These are phyloP conservation scores for Luffa acutangula DNA, from an alignment of 306 rosid species.

Conservation along the genomic window DNA sequence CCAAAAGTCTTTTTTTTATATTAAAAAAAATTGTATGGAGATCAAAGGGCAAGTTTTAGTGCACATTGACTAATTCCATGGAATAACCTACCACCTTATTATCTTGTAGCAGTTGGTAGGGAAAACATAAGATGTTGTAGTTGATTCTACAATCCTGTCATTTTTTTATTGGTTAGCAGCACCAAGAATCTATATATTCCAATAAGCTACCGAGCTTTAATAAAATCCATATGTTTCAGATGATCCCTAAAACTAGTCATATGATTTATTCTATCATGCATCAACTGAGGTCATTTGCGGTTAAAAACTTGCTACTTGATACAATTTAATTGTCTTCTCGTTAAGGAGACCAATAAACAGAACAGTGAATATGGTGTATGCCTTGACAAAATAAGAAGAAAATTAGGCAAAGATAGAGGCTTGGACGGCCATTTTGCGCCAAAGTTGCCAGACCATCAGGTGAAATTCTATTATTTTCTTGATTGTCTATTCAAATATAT, in stretches of 20 bases:
- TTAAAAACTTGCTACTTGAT: not conserved
- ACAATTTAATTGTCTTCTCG: not conserved
- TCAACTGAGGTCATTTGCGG: not conserved
- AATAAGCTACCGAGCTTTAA: not conserved
- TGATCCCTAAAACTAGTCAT: not conserved
- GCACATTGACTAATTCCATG: not conserved
- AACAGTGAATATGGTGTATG: not conserved
- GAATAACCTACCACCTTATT: not conserved
- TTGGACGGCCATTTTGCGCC: not conserved
- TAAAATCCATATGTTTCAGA: not conserved
- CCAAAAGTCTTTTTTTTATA: no score
- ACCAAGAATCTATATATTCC: not conserved
- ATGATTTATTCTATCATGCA: not conserved
- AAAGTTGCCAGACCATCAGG: not conserved
- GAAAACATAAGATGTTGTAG: not conserved
- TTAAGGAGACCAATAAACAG: not conserved
- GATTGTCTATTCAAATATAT: not conserved
- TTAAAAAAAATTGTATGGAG: no score
- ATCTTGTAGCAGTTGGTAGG: not conserved
- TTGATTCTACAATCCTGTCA: not conserved
- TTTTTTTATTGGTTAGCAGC: not conserved
- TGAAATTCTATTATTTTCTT: not conserved
- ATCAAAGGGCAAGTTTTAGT: not conserved
- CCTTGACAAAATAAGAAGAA: not conserved
- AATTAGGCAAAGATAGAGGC: not conserved